These are phyloP conservation scores for Boletus rex-veris DNA, from an alignment of 768 basidiomycete species.

Conservation along the genomic window DNA sequence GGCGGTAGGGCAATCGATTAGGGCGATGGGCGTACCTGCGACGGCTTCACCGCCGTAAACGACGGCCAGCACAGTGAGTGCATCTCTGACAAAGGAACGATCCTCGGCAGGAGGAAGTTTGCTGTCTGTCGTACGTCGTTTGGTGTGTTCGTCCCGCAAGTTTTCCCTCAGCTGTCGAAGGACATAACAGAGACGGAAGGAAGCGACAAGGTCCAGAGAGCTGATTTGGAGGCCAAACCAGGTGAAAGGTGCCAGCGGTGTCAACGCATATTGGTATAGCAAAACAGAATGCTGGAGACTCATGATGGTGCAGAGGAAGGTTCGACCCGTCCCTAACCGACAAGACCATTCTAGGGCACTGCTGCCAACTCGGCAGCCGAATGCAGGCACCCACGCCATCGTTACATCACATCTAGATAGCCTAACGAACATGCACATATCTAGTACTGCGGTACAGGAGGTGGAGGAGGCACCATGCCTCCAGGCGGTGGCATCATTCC, in stretches of 20 bases:
- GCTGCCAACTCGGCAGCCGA: too few species aligned
- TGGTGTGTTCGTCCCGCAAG: slow-evolving; percentile 41
- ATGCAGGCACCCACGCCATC: neutral
- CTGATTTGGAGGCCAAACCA: slow-evolving; percentile 61
- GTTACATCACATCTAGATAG: neutral
- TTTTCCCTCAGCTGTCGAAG: slow-evolving; percentile 65
- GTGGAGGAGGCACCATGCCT: slow-evolving; percentile 44
- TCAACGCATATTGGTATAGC: slow-evolving; percentile 50
- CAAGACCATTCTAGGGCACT: neutral
- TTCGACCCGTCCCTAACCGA: neutral
- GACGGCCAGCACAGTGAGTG: slow-evolving; percentile 56
- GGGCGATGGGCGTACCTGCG: slow-evolving; percentile 42
- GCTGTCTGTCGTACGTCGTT: slow-evolving; percentile 33
- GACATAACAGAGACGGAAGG: slow-evolving; percentile 64
- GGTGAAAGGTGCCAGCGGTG: slow-evolving; percentile 62
- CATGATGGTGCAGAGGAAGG: slow-evolving; percentile 21
- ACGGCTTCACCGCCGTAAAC: slow-evolving; percentile 80
- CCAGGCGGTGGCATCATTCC: slow-evolving; percentile 35
- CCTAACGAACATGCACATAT: slow-evolving; percentile 6
- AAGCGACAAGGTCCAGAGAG: slow-evolving; percentile 64
- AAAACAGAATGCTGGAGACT: slow-evolving; percentile 41
- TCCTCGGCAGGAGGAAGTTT: slow-evolving; percentile 38
- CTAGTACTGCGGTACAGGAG: slow-evolving; percentile 37
- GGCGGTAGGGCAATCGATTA: neutral
- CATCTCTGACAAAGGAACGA: slow-evolving; percentile 55